Percentiles rank a stretch among this genome's conserved stretches.
phyloP scores from a whole-genome alignment of 805 yeast species.

The Debaryomyces maramus region DNA sequence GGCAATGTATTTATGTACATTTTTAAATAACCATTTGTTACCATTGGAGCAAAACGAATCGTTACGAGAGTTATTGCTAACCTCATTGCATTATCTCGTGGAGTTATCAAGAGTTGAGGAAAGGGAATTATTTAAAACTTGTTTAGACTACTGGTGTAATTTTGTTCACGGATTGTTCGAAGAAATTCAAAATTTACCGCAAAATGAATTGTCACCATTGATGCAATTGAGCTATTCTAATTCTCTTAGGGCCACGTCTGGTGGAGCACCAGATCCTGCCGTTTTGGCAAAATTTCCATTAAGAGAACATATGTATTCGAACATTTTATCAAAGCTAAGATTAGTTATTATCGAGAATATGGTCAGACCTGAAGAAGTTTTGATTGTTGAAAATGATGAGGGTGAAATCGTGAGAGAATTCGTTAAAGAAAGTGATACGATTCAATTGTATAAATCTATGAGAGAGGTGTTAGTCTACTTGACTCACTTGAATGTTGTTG shows the following conservation, averaged over 20 bases:
- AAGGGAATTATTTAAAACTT: conserved; percentile 92
- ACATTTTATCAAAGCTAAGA: conserved; percentile 77
- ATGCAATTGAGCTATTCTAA: conserved; percentile 59
- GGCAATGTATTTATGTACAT: conserved; percentile 89
- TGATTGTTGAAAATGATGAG: conserved; percentile 96
- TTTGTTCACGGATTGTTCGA: conserved; percentile 80
- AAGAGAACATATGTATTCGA: conserved; percentile 82
- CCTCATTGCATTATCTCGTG: conserved; percentile 78
- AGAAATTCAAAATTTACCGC: conserved; percentile 82
- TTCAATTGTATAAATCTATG: conserved; percentile 91
- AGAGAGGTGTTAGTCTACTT: conserved; percentile 93
- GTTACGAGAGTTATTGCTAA: conserved; percentile 58
- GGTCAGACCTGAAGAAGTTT: conserved; percentile 98
- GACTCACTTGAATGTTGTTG: conserved; percentile 92
- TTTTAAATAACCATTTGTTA: conserved; percentile 68
- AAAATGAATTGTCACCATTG: conserved; percentile 69
- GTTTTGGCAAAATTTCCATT: conserved; percentile 74
- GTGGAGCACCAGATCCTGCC: conserved; percentile 88
- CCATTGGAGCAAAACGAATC: conserved; percentile 61
- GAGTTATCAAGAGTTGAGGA: conserved; percentile 89
- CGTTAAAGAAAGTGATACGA: conserved; percentile 95
- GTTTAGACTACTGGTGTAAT: conserved; percentile 91
- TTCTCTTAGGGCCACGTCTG: conserved; percentile 46
- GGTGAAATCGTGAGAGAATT: conserved; percentile 98
- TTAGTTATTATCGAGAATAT: conserved; percentile 93